Base-by-base conservation (phyloP, 2,329 filamentous ascomycete species). In the Xylaria sp. region DNA sequence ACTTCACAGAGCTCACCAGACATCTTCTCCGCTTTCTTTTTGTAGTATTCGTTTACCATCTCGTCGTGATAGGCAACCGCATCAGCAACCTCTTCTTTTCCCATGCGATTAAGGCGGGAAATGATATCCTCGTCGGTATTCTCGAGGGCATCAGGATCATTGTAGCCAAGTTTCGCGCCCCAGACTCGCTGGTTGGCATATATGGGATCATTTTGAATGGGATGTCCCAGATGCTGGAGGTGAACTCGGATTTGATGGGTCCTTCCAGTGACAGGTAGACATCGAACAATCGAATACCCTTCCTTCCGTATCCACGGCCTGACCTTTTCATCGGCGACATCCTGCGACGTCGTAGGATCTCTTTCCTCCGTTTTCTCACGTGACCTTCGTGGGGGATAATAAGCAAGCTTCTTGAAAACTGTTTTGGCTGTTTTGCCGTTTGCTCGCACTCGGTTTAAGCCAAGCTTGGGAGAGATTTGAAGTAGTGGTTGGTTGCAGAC, bases 161-260 rank as follows among this genome's bases (percentile, higher is more conserved):
- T 77, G 49, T 74, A 83, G 16, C 91, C 94, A 0, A 99, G 83
- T 8, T 87, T 82, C 1, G 87, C 78, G 0, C 94, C 94, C 79
- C 96, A 99, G 9, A 99, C 94, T 52, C 87, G 86, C 68, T 91
- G 87, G 69, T 99, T 99, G 65, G 91, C 92, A 72, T 99, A 99
- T 64, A 99, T 97, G 7, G 94, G 94, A 69, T 99, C 94, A 71
- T 99, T 99, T 60, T 91, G 87, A 63, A 99, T 97, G 1, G 94
- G 94, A 69, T 97, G 90, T 1, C 94, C 94, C 2, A 99, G 78
- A 71, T 91, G 96, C 69, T 99, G 94, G 16, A 99, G 80, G 67
- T 99, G 94, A 17, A 99, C 94, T 29, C 94, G 86, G 44, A 99
- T 83, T 71, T 99, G 94, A 68, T 99, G 94, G 11, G 94, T 99